Evolutionary conservation across 2,329 filamentous ascomycete genomes (phyloP), one percentile per base, ranked within the genome.

Genomic region (Colletotrichum cordylinicola): DNA sequence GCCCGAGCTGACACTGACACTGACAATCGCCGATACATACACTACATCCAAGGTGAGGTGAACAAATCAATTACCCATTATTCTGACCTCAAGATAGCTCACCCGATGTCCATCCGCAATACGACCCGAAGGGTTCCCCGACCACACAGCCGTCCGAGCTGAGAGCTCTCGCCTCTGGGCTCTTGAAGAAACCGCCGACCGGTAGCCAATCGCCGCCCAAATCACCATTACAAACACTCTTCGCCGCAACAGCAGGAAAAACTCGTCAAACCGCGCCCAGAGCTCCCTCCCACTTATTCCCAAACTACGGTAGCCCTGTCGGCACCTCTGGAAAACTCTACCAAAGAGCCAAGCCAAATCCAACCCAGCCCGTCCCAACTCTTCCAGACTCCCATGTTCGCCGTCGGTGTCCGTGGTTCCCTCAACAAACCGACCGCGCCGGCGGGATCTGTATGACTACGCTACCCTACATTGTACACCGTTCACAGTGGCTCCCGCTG

Each of bases 101-200:
- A 66, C 0, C 16, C 31, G 15, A 68, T 29, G 9, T 29, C 31
- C 66, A 68, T 35, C 8, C 66, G 24, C 56, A 35, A 58, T 70
- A 56, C 29, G 67, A 70, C 67, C 37, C 27, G 56, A 70, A 70
- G 67, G 56, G 43, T 67, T 67, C 65, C 65, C 29, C n/a, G 67
- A 69, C 67, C n/a, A 39, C 65, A 33, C 62, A 35, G 16, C 29
- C 27, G 58, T 61, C 29, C 43, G 43, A 52, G 43, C 58, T 61
- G 29, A 35, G 18, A 35, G 24, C 37, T 18, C 62, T 66, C 37
- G 43, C 37, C 31, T 52, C 35, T 48, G 62, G 10, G 43, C 43
- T 21, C 3, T 48, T 43, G 62, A 61, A 61, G 58, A 61, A 61
- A 29, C 55, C 58, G 58, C 10, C 18, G 21, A 13, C 21, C 13